Conservation (phyloP, 257 asterid species). For the Solanum rostratum region DNA sequence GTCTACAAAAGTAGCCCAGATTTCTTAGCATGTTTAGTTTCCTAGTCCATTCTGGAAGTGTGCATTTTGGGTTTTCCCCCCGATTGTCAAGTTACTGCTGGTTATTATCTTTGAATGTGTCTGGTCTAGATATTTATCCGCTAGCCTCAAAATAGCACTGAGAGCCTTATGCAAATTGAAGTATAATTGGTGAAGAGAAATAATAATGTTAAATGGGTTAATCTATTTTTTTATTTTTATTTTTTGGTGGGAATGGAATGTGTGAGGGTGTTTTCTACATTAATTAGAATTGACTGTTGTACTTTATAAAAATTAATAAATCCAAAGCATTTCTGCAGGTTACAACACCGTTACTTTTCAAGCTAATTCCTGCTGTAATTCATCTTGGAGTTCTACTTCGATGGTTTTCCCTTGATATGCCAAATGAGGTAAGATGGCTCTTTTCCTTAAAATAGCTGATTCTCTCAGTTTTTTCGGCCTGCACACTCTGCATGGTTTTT, state of each 20-base stretch:
- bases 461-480: slow-evolving; percentile 1
- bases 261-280: neutral
- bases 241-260: neutral
- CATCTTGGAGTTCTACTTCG: slow-evolving; percentile 63
- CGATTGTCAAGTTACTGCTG: neutral
- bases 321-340: slow-evolving; percentile 34
- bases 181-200: neutral
- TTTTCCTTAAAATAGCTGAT: neutral
- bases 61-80: neutral
- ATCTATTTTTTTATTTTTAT: neutral
- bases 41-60: neutral
- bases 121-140: neutral
- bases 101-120: neutral
- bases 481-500: slow-evolving; percentile 7
- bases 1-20: neutral
- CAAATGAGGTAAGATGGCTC: slow-evolving; percentile 56
- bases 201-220: neutral
- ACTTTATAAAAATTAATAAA: neutral
- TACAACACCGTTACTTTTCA: slow-evolving; percentile 74
- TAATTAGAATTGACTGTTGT: neutral
- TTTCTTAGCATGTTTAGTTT: neutral
- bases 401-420: slow-evolving; percentile 60
- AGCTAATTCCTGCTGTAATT: slow-evolving; percentile 69
- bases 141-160: neutral
- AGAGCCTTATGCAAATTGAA: neutral